Evolutionary conservation across 2,329 filamentous ascomycete genomes (phyloP).

Genomic region (Fusarium sambucinum): DNA sequence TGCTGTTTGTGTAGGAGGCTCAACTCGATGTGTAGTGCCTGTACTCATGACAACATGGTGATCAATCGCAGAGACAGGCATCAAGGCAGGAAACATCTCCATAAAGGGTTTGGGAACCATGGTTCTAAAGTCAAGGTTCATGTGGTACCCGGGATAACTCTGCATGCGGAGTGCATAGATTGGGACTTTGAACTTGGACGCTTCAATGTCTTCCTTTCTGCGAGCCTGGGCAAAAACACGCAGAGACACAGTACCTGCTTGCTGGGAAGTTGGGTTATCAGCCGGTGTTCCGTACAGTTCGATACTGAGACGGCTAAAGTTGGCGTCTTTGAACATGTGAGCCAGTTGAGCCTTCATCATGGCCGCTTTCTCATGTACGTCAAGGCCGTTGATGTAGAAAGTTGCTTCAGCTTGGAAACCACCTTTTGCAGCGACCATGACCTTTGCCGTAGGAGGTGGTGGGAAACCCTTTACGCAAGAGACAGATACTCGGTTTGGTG

Average conservation of each 20-base stretch:
- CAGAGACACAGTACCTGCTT: slow-evolving; percentile 62
- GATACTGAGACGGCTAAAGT: slow-evolving; percentile 54
- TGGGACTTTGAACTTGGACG: slow-evolving; percentile 54
- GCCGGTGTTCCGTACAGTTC: slow-evolving; percentile 54
- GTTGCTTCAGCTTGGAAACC: slow-evolving; percentile 61
- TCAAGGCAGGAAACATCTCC: slow-evolving; percentile 57
- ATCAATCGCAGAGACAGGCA: slow-evolving; percentile 48
- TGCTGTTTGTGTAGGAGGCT: slow-evolving; percentile 37
- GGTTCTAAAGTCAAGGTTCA: slow-evolving; percentile 59
- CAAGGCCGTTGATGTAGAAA: slow-evolving; percentile 58
- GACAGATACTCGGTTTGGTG: slow-evolving; percentile 51
- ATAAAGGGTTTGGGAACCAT: slow-evolving; percentile 59
- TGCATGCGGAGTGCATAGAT: slow-evolving; percentile 57
- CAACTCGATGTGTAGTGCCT: slow-evolving; percentile 31
- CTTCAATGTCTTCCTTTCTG: slow-evolving; percentile 51
- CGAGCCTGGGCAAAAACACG: slow-evolving; percentile 61
- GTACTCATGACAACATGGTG: slow-evolving; percentile 49
- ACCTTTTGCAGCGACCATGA: slow-evolving; percentile 59
- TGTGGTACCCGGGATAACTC: slow-evolving; percentile 58
- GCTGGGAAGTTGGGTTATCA: slow-evolving; percentile 58
- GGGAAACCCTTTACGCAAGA: slow-evolving; percentile 45
- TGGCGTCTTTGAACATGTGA: slow-evolving; percentile 50
- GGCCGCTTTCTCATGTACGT: slow-evolving; percentile 57
- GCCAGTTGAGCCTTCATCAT: slow-evolving; percentile 58
- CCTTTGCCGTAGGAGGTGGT: slow-evolving; percentile 51